Evolutionary conservation across 2,329 filamentous ascomycete genomes (phyloP).

Genomic region (Alternaria sp.): DNA sequence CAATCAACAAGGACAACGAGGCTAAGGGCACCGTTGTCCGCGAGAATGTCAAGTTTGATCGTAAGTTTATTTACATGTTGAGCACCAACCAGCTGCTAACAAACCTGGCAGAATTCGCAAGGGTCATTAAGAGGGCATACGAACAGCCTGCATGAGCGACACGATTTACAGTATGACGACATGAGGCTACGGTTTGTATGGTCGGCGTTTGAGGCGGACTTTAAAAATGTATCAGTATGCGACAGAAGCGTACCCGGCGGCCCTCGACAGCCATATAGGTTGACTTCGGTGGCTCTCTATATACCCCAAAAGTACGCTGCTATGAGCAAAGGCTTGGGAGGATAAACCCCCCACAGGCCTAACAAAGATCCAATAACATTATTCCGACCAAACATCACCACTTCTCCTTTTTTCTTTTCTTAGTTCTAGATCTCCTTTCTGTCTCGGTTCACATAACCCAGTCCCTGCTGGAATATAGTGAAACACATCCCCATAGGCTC

Average conservation of each 20-base stretch:
- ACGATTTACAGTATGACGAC: constrained; percentile 16
- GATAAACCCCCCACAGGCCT: not conserved
- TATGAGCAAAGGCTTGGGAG: constrained; percentile 11
- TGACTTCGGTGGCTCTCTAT: constrained; percentile 19
- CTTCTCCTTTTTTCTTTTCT: not conserved
- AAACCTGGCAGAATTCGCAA: constrained; percentile 40
- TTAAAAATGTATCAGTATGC: constrained; percentile 18
- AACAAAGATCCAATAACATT: constrained; percentile 8
- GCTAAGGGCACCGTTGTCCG: constrained; percentile 93
- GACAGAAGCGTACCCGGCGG: constrained; percentile 12
- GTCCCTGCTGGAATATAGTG: not conserved
- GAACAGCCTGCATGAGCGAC: constrained; percentile 48
- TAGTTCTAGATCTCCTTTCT: not conserved
- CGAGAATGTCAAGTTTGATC: constrained; percentile 92
- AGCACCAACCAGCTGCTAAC: constrained; percentile 19
- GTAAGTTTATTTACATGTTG: constrained; percentile 45
- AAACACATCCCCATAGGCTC: constrained; percentile 9
- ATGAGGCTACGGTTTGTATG: constrained; percentile 25
- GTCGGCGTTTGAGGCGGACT: constrained; percentile 23
- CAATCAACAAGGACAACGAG: constrained; percentile 88
- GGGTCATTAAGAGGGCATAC: constrained; percentile 48
- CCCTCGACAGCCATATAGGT: constrained; percentile 17
- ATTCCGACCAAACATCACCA: constrained; percentile 1
- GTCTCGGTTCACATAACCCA: not conserved
- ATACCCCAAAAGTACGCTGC: constrained; percentile 28